phyloP scores from a whole-genome alignment of 331 rosid genomes.

The Stylosanthes scabra region DNA sequence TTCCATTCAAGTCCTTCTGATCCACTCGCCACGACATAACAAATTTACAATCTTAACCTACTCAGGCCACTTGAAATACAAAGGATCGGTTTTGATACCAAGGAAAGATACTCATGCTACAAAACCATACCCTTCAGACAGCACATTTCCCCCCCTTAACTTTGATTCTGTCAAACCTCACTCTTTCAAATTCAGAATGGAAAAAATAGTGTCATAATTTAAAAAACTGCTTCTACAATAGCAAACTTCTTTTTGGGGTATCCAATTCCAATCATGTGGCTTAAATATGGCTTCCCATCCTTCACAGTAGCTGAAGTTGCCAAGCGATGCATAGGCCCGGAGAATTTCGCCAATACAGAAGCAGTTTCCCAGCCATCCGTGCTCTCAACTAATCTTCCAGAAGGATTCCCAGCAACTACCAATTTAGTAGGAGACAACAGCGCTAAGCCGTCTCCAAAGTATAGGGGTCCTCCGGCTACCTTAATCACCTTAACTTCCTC shows the following conservation, averaged over 20 bases:
- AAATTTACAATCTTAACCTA: no score
- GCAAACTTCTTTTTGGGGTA: conserved; percentile 88
- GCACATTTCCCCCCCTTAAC: background rate
- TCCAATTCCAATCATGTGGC: conserved; percentile 75
- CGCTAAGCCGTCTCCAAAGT: conserved; percentile 81
- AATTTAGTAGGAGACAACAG: conserved; percentile 73
- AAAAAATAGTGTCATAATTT: background rate
- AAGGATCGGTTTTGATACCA: background rate
- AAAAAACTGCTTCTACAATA: conserved; percentile 81
- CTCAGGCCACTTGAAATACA: background rate
- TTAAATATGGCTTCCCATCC: conserved; percentile 85
- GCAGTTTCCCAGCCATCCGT: conserved; percentile 90
- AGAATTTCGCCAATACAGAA: conserved; percentile 60
- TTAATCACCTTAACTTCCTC: conserved; percentile 66
- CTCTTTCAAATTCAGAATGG: background rate
- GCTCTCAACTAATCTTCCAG: conserved; percentile 90
- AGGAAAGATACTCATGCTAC: background rate
- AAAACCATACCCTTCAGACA: background rate
- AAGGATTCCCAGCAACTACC: conserved; percentile 81
- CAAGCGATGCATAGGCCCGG: conserved; percentile 77
- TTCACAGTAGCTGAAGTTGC: conserved; percentile 87
- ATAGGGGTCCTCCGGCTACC: conserved; percentile 62
- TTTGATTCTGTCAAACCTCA: background rate
- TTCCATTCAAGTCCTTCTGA: background rate
- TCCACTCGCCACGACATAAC: background rate